Evolutionary conservation across 1,284 basidiomycete genomes (phyloP).

Genomic region (Boletus mariae): DNA sequence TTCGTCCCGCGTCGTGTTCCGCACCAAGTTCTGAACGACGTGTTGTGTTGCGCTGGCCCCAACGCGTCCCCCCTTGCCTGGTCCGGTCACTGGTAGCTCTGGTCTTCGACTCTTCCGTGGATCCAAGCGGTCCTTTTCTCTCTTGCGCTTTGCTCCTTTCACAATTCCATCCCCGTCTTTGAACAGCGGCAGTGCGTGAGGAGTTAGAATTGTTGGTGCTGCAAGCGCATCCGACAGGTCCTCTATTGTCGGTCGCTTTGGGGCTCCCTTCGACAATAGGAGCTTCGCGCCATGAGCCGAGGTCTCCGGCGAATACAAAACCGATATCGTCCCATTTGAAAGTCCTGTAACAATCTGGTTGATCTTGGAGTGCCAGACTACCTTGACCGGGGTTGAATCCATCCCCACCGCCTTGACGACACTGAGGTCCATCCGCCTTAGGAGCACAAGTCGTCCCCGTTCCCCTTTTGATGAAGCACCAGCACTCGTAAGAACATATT

Average conservation of each 20-base stretch:
- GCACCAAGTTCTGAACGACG: conserved; percentile 88
- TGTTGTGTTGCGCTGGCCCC: conserved; percentile 95
- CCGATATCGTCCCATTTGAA: conserved; percentile 84
- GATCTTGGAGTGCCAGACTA: conserved; percentile 94
- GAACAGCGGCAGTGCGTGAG: conserved; percentile 87
- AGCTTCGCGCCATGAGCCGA: conserved; percentile 92
- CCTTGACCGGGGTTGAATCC: conserved; percentile 80
- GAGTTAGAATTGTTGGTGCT: conserved; percentile 84
- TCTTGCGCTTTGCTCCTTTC: conserved; percentile 75
- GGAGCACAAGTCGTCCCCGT: conserved; percentile 70
- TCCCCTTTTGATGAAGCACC: conserved; percentile 61
- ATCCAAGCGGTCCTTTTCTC: conserved; percentile 86
- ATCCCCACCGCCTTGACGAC: conserved; percentile 62
- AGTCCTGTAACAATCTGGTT: conserved; percentile 92
- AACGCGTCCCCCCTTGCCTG: conserved; percentile 89
- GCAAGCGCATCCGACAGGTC: conserved; percentile 82
- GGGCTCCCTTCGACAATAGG: conserved; percentile 71
- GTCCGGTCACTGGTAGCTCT: conserved; percentile 87
- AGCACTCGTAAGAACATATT: conserved; percentile 80
- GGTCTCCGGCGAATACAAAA: conserved; percentile 85
- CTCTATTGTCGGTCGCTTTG: conserved; percentile 70
- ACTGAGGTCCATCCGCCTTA: conserved; percentile 67
- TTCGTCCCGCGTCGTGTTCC: conserved; percentile 84
- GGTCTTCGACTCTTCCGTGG: conserved; percentile 88
- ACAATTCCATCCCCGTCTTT: conserved; percentile 71